phyloP scores from a whole-genome alignment of 2,329 filamentous ascomycete species.

The Fusarium nanum region DNA sequence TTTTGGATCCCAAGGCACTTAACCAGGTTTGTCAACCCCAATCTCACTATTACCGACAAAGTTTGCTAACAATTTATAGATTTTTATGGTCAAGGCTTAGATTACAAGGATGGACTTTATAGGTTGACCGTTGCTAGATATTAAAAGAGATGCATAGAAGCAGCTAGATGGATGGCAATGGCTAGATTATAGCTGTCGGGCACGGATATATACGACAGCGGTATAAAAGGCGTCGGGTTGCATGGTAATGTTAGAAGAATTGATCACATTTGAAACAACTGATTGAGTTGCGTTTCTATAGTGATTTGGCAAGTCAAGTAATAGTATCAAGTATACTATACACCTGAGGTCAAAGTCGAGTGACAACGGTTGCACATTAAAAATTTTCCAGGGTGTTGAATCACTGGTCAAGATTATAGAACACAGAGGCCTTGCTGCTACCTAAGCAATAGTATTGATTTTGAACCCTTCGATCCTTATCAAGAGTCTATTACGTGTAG shows the following conservation, averaged over 20 bases:
- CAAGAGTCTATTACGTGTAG: neutral
- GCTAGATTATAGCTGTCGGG: slow-evolving; percentile 6
- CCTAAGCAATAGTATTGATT: neutral
- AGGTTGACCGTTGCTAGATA: neutral
- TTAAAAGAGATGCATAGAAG: slow-evolving; percentile 7
- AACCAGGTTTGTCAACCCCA: slow-evolving; percentile 74
- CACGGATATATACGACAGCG: neutral
- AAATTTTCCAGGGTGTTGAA: neutral
- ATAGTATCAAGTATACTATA: neutral
- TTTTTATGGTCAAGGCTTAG: slow-evolving; percentile 74
- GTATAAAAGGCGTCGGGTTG: slow-evolving; percentile 17
- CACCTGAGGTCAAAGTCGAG: neutral
- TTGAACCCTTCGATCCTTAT: neutral
- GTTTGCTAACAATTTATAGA: slow-evolving; percentile 56
- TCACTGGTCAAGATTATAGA: neutral
- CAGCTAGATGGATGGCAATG: neutral
- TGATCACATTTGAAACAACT: neutral
- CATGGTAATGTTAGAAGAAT: slow-evolving; percentile 5
- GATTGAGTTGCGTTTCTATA: neutral
- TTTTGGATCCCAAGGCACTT: slow-evolving; percentile 82
- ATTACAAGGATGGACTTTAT: neutral
- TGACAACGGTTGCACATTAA: neutral
- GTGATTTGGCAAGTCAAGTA: neutral
- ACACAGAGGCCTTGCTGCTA: neutral
- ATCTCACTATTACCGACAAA: slow-evolving; percentile 54